Percentiles rank a stretch among this genome's conserved stretches.
Conservation (phyloP, 768 basidiomycete genomes). For the Suillus brevipes region DNA sequence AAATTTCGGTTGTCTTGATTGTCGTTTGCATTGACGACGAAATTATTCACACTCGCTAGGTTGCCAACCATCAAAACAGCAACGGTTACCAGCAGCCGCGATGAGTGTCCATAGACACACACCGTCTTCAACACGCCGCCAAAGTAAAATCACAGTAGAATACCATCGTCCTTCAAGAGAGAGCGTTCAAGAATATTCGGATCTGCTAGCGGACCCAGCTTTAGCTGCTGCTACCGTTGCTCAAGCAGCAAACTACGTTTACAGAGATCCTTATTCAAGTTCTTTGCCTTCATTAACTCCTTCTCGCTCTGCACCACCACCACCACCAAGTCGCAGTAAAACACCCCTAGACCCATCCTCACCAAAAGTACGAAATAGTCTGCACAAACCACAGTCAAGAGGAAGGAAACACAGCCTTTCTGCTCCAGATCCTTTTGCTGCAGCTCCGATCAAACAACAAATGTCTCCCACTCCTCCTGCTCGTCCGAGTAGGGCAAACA, state of each 20-base stretch:
- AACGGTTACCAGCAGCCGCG: conserved; percentile 5
- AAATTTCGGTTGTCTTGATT: not conserved
- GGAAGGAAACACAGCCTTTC: conserved; percentile 52
- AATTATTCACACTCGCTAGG: not conserved
- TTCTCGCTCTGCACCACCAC: conserved; percentile 48
- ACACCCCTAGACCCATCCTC: conserved; percentile 33
- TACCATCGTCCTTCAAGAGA: conserved; percentile 74
- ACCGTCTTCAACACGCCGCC: conserved; percentile 27
- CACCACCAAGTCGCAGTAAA: conserved; percentile 31
- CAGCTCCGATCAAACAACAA: conserved; percentile 31
- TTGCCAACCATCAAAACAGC: conserved; percentile 5
- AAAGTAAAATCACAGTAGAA: conserved; percentile 71
- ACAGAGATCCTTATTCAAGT: conserved; percentile 39
- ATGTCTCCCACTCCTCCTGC: conserved; percentile 58
- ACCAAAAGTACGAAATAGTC: conserved; percentile 48
- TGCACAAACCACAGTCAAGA: conserved; percentile 61
- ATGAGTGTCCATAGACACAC: conserved; percentile 22
- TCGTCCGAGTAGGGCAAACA: conserved; percentile 83
- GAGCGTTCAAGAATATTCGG: conserved; percentile 76
- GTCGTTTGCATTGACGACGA: not conserved
- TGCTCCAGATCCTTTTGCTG: conserved; percentile 58
- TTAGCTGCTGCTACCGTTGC: conserved; percentile 54
- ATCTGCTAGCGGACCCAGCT: conserved; percentile 63
- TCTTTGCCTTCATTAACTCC: conserved; percentile 21
- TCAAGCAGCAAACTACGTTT: conserved; percentile 29